Conservation (phyloP, 805 yeast genomes). For the Pichia occidentalis region DNA sequence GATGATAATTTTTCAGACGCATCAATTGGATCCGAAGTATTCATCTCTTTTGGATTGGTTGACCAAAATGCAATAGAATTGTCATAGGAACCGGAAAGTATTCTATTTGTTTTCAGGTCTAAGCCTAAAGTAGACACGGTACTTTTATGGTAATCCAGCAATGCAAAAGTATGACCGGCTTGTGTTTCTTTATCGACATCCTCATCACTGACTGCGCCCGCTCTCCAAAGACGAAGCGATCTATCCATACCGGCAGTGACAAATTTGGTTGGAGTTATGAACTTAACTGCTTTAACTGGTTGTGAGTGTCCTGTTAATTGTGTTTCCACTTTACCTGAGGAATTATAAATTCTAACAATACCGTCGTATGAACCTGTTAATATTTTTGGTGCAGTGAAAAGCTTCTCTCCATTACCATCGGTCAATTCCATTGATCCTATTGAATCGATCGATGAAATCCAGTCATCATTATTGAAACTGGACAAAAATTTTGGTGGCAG, state of each 20-base stretch:
- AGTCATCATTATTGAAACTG: slow-evolving; percentile 86
- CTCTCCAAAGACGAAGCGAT: slow-evolving; percentile 82
- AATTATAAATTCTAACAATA: slow-evolving; percentile 80
- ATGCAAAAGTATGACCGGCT: slow-evolving; percentile 70
- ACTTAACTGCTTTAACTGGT: slow-evolving; percentile 75
- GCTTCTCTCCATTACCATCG: slow-evolving; percentile 26
- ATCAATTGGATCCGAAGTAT: slow-evolving; percentile 43
- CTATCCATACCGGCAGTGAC: slow-evolving; percentile 88
- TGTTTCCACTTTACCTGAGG: slow-evolving; percentile 70
- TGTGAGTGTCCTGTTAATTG: slow-evolving; percentile 87
- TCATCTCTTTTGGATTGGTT: slow-evolving; percentile 76
- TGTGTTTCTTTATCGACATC: slow-evolving; percentile 39
- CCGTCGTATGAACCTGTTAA: slow-evolving; percentile 89
- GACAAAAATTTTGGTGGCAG: slow-evolving; percentile 92
- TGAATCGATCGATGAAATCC: slow-evolving; percentile 77
- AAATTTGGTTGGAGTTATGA: slow-evolving; percentile 68
- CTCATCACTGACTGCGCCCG: slow-evolving; percentile 39
- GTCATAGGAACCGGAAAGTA: slow-evolving; percentile 83
- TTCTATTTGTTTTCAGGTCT: slow-evolving; percentile 45
- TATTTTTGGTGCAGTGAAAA: slow-evolving; percentile 46
- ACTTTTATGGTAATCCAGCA: slow-evolving; percentile 84
- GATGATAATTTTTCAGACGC: slow-evolving; percentile 44
- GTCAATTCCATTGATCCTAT: slow-evolving; percentile 28
- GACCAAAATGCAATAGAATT: slow-evolving; percentile 82
- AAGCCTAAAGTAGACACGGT: slow-evolving; percentile 75